Evolutionary conservation across 352 stramenopile species (phyloP), one percentile per base, ranked within the genome.

Genomic region (Phytophthora quininea): DNA sequence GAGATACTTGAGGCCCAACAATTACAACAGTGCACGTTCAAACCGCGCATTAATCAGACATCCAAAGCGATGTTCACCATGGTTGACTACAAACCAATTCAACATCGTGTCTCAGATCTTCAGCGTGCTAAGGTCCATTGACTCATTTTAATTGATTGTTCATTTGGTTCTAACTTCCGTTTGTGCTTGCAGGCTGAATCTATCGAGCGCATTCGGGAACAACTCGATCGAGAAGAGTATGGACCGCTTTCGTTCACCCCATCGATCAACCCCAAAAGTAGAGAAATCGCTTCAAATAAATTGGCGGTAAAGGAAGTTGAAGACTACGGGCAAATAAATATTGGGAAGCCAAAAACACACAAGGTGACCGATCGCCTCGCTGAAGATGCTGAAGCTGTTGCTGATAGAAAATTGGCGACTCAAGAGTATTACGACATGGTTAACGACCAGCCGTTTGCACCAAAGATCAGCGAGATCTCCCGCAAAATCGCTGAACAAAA

Each of bases 351-450:
- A 27, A 62, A 64, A 64, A 40, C 15, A 48, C 56, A 67, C 9
- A 60, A 69, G 10, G 86, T 93, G 9, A 91, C 84, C 0, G 67
- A 90, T 2, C 74, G 86, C 24, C 73, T 93, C 2, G 67, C 69
- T 12, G 60, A 82, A 31, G 82, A 93, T 19, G 84, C 86, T 8
- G 73, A 87, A 43, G 61, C 64, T 4, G 46, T 78, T 8, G 38
- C 69, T 0, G 82, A 91, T 47, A 84, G 85, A 58, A 70, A 73
- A 33, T 27, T 82, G 3, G 80, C 82, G 3, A 80, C 88, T 12
- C 82, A 93, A 62, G 83, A 90, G 45, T 90, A 91, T 48, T 91
- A 90, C 29, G 82, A 89, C 29, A 77, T 85, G 32, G 53, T 90
- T 12, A 75, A 90, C 12, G 74, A 83, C 31, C 83, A 87, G 48